phyloP scores from a whole-genome alignment of 2,329 filamentous ascomycete genomes.

The Hypomyces perniciosus region DNA sequence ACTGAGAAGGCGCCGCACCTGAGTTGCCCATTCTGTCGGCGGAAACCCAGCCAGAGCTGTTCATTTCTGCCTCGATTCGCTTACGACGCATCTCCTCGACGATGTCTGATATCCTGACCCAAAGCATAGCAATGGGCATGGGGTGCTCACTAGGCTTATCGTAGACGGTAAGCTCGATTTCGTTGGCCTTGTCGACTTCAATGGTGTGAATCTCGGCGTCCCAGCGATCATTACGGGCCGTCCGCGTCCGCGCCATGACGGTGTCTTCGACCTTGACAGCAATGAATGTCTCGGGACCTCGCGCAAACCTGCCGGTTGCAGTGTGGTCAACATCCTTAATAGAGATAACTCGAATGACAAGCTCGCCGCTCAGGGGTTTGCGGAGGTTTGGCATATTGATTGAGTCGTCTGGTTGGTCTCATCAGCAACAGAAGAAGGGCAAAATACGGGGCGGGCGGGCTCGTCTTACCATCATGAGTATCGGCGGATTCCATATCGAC shows the following conservation, averaged over 20 bases:
- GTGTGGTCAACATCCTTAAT: slow-evolving; percentile 95
- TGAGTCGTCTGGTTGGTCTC: slow-evolving; percentile 67
- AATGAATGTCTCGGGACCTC: slow-evolving; percentile 91
- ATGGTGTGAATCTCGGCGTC: slow-evolving; percentile 85
- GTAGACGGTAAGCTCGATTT: slow-evolving; percentile 96
- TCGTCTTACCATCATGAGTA: slow-evolving; percentile 66
- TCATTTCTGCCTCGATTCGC: slow-evolving; percentile 94
- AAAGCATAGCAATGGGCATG: slow-evolving; percentile 88
- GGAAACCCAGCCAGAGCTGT: slow-evolving; percentile 92
- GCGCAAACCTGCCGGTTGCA: slow-evolving; percentile 73
- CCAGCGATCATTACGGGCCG: slow-evolving; percentile 84
- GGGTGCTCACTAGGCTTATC: slow-evolving; percentile 89
- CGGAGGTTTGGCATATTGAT: slow-evolving; percentile 91
- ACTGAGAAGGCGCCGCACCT: slow-evolving; percentile 44
- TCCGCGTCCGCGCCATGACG: slow-evolving; percentile 79
- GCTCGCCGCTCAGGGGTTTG: slow-evolving; percentile 88
- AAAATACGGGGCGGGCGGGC: slow-evolving; percentile 15
- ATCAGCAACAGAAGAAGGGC: background rate
- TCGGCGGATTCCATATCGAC: slow-evolving; percentile 83
- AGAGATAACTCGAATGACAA: slow-evolving; percentile 78
- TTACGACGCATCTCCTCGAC: slow-evolving; percentile 96
- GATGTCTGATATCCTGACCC: slow-evolving; percentile 95
- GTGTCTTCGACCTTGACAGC: slow-evolving; percentile 95
- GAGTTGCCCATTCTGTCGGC: slow-evolving; percentile 83
- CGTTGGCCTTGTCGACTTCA: slow-evolving; percentile 96